These are phyloP conservation scores for Populus tomentosa DNA, from an alignment of 441 rosid genomes.

Conservation along the genomic window DNA sequence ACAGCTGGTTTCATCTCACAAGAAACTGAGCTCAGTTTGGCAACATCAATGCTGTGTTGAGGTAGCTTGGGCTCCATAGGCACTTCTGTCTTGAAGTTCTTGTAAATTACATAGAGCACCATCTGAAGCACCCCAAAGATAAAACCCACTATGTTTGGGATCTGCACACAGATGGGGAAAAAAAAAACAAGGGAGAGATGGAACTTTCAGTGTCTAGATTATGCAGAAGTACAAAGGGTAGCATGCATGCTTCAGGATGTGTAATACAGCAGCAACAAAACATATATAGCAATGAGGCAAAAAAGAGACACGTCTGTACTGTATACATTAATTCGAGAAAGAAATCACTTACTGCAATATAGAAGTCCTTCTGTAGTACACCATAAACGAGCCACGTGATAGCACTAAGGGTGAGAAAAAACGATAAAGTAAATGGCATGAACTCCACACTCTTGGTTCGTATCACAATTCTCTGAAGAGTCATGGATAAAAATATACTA, in stretches of 20 bases:
- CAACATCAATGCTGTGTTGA: conserved; percentile 30
- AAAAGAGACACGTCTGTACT: too few relatives aligned
- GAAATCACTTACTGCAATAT: conserved; percentile 48
- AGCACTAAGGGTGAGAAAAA: conserved; percentile 72
- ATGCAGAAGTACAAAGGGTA: too few relatives aligned
- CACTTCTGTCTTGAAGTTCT: conserved; percentile 24
- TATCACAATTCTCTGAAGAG: conserved; percentile 30
- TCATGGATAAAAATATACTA: too few relatives aligned
- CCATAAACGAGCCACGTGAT: conserved; percentile 77
- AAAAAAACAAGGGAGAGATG: neutral
- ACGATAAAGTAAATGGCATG: conserved; percentile 77
- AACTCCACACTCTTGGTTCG: conserved; percentile 80
- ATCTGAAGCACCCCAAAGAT: conserved; percentile 64
- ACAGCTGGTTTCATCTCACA: conserved; percentile 17
- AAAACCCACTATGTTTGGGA: conserved; percentile 74
- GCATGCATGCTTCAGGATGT: too few relatives aligned
- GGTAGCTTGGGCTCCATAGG: conserved; percentile 19
- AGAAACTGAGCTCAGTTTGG: conserved; percentile 8
- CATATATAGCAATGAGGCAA: too few relatives aligned
- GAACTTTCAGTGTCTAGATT: too few relatives aligned
- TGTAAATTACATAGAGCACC: conserved; percentile 54
- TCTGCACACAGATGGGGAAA: conserved; percentile 24
- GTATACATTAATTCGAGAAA: neutral
- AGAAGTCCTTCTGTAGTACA: conserved; percentile 42
- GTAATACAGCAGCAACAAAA: too few relatives aligned